A percentile compares a stretch with the other conserved stretches of the same genome.
phyloP scores from a whole-genome alignment of 163 green algal genomes.

The Prototheca cutis region DNA sequence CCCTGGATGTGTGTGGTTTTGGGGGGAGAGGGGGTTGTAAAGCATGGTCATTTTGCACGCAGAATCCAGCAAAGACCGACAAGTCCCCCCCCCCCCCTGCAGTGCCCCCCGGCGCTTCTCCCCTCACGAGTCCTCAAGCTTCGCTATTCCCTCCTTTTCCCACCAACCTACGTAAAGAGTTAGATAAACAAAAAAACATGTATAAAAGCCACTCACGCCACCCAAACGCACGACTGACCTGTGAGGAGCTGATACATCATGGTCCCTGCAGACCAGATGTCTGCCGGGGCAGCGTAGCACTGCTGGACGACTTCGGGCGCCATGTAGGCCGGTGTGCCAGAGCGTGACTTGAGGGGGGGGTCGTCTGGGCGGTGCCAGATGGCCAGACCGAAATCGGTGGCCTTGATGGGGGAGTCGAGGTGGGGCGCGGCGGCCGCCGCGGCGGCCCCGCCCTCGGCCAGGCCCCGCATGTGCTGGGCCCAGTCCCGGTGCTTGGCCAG shows the following conservation, averaged over 20 bases:
- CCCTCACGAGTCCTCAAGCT: no score
- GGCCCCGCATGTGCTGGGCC: neutral
- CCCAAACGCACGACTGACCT: constrained; percentile 6
- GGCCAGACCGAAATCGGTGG: constrained; percentile 88
- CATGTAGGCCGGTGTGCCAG: constrained; percentile 83
- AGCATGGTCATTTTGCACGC: no score
- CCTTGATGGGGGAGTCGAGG: constrained; percentile 59
- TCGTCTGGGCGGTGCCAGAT: constrained; percentile 62
- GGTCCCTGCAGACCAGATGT: constrained; percentile 59
- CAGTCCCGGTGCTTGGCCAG: constrained; percentile 36
- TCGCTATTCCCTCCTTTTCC: no score
- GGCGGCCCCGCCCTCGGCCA: no score
- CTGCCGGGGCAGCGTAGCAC: constrained; percentile 63
- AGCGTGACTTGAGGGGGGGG: constrained; percentile 61
- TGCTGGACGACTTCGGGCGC: constrained; percentile 64
- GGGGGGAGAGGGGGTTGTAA: no score
- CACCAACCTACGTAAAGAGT: no score
- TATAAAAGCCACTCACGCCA: neutral
- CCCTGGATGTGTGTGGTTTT: neutral
- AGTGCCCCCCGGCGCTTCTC: no score
- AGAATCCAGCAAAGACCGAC: no score
- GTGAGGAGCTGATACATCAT: constrained; percentile 60
- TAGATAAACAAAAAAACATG: neutral
- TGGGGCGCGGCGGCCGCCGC: neutral
- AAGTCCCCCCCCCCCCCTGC: no score